These are phyloP conservation scores for Saussurea involucrata DNA, from an alignment of 129 eudicot genomes.

Conservation along the genomic window DNA sequence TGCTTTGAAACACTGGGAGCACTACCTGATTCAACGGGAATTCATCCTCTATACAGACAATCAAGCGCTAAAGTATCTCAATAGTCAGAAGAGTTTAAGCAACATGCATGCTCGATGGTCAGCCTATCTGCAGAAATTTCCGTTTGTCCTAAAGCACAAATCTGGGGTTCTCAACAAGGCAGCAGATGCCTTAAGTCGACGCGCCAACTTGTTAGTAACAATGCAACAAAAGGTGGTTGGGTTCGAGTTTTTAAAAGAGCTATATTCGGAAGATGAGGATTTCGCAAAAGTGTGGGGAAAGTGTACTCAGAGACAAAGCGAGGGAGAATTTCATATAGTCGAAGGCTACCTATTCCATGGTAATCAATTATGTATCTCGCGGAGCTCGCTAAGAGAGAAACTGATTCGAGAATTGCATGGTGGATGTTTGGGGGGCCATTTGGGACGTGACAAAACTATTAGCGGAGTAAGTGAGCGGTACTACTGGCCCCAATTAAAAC, in stretches of 20 bases:
- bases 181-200: too few species aligned
- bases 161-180: too few species aligned
- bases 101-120: too few species aligned
- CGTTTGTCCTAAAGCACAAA: too few species aligned
- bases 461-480: background rate
- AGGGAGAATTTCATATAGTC: background rate
- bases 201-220: background rate
- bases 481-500: background rate
- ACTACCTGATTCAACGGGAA: too few species aligned
- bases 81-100: too few species aligned
- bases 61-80: too few species aligned
- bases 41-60: too few species aligned
- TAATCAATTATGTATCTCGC: background rate
- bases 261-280: background rate
- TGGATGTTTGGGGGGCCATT: background rate
- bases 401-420: background rate
- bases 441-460: background rate
- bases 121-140: too few species aligned
- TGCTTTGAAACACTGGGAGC: too few species aligned
- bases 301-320: background rate
- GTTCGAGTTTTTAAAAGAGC: background rate
- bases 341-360: background rate
- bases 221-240: background rate
- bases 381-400: background rate
- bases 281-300: background rate